Evolutionary conservation across 352 stramenopile genomes (phyloP).

Genomic region (Phytophthora citricola): DNA sequence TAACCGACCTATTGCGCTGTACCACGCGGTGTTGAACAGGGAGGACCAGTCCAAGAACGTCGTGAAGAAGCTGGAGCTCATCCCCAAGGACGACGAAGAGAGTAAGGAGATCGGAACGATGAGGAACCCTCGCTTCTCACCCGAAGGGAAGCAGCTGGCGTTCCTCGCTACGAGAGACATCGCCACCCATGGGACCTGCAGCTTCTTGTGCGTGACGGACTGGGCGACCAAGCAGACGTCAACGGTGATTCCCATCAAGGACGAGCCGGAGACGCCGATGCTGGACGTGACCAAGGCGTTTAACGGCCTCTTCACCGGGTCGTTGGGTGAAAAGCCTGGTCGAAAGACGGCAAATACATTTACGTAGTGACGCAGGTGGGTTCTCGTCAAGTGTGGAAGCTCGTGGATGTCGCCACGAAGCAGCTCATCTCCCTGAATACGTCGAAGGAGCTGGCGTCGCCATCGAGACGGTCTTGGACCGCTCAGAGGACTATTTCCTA

Average conservation of each 20-base stretch:
- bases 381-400: slow-evolving; percentile 73
- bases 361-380: slow-evolving; percentile 79
- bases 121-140: slow-evolving; percentile 70
- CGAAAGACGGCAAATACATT: slow-evolving; percentile 56
- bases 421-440: slow-evolving; percentile 58
- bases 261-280: slow-evolving; percentile 46
- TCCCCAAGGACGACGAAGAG: slow-evolving; percentile 47
- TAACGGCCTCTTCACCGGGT: slow-evolving; percentile 73
- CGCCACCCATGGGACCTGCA: slow-evolving; percentile 79
- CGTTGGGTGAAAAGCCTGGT: slow-evolving; percentile 63
- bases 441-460: slow-evolving; percentile 53
- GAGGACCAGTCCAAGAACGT: slow-evolving; percentile 33
- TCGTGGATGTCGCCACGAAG: slow-evolving; percentile 62
- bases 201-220: slow-evolving; percentile 64
- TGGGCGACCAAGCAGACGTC: slow-evolving; percentile 67
- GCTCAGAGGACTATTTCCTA: slow-evolving; percentile 39
- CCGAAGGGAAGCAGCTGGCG: slow-evolving; percentile 67
- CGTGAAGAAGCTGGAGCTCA: slow-evolving; percentile 51
- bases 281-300: slow-evolving; percentile 56
- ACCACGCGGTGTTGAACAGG: slow-evolving; percentile 47
- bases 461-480: slow-evolving; percentile 64
- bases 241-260: slow-evolving; percentile 70
- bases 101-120: slow-evolving; percentile 54
- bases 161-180: slow-evolving; percentile 77
- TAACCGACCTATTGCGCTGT: slow-evolving; percentile 77